These are phyloP conservation scores for Cornus kousa DNA, from an alignment of 148 eudicot species.

Conservation along the genomic window DNA sequence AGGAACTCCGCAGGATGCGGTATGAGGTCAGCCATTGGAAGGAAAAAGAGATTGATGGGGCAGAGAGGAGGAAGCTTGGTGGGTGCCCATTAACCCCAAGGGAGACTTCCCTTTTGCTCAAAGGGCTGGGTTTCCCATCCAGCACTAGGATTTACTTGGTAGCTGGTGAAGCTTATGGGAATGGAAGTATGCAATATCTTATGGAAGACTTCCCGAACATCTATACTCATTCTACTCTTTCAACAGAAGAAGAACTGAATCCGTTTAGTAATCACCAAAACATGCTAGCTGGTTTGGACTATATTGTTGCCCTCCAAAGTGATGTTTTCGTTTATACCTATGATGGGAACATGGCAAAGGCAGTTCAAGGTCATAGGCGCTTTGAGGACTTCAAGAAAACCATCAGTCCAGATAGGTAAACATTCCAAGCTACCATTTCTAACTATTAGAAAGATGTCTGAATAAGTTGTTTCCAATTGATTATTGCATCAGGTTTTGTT, in stretches of 20 bases:
- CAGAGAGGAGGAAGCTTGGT: constrained; percentile 77
- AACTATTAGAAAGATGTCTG: neutral
- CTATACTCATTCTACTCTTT: constrained; percentile 77
- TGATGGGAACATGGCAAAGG: constrained; percentile 99
- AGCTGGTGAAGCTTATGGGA: constrained; percentile 95
- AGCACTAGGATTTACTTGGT: constrained; percentile 84
- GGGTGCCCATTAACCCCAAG: constrained; percentile 95
- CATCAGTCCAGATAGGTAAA: constrained; percentile 86
- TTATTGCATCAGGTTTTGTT: neutral
- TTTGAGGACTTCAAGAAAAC: constrained; percentile 92
- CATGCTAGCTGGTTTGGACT: constrained; percentile 95
- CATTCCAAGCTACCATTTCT: neutral
- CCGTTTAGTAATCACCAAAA: constrained; percentile 85
- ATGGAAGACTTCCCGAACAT: constrained; percentile 67
- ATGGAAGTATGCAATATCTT: constrained; percentile 81
- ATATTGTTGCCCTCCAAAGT: constrained; percentile 87
- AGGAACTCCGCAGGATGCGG: constrained; percentile 81
- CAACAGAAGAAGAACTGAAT: constrained; percentile 65
- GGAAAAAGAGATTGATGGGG: constrained; percentile 91
- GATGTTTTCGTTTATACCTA: constrained; percentile 88
- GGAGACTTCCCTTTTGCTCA: constrained; percentile 83
- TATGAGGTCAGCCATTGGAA: constrained; percentile 95
- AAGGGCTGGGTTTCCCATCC: constrained; percentile 74
- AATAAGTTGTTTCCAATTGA: neutral
- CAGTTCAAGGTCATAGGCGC: constrained; percentile 93